A percentile compares a stretch with the other conserved stretches of the same genome.
These are phyloP conservation scores for Paecilomyces formosus DNA, from an alignment of 2,329 filamentous ascomycete genomes.

Conservation along the genomic window DNA sequence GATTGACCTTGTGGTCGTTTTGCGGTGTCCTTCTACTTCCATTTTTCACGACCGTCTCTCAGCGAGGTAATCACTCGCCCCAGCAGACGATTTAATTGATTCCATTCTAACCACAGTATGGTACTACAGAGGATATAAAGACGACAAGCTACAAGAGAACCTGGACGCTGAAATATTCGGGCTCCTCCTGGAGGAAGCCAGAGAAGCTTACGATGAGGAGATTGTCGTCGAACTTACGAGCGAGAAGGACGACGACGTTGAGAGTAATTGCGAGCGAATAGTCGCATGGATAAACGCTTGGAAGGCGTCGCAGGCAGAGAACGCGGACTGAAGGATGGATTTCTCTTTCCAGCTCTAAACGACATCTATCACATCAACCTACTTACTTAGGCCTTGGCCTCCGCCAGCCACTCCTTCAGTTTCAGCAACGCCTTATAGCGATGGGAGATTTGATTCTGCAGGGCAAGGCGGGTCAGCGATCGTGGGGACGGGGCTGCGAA, in stretches of 20 bases:
- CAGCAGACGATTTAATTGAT: not conserved
- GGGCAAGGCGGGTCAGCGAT: conserved; percentile 1
- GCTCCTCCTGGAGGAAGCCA: conserved; percentile 81
- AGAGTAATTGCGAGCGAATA: conserved; percentile 78
- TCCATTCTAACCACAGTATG: conserved; percentile 1
- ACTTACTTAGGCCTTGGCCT: conserved; percentile 20
- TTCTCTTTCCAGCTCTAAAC: not conserved
- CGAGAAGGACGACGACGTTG: conserved; percentile 75
- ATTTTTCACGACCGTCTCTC: conserved; percentile 77
- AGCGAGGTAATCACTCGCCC: conserved; percentile 47
- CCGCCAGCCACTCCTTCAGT: conserved; percentile 71
- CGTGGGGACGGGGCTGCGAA: not conserved
- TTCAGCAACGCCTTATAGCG: conserved; percentile 80
- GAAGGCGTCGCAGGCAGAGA: conserved; percentile 49
- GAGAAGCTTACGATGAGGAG: conserved; percentile 76
- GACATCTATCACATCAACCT: not conserved
- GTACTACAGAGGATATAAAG: conserved; percentile 61
- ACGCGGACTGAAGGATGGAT: conserved; percentile 14
- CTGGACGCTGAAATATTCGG: conserved; percentile 97
- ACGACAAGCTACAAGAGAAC: conserved; percentile 89
- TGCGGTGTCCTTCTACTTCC: conserved; percentile 68
- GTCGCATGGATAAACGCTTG: conserved; percentile 75
- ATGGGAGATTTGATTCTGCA: conserved; percentile 80
- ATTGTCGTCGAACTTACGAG: conserved; percentile 85
- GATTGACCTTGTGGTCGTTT: conserved; percentile 90